phyloP scores from a whole-genome alignment of 2,329 filamentous ascomycete genomes.

The Monascus ruber region DNA sequence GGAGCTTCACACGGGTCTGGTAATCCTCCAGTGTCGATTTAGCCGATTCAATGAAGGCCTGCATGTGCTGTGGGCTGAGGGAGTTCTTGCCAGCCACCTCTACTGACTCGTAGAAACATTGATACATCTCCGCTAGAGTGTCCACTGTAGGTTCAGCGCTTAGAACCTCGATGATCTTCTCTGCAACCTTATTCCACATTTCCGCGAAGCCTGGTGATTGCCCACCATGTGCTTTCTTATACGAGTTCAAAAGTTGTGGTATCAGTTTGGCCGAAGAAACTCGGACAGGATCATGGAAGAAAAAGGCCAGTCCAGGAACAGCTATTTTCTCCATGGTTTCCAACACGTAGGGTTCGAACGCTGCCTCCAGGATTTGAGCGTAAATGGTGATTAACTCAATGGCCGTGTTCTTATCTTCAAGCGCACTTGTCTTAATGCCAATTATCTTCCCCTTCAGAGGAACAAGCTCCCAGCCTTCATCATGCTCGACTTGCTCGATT shows the following conservation, averaged over 20 bases:
- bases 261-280: slow-evolving; percentile 92
- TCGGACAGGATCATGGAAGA: slow-evolving; percentile 96
- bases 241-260: slow-evolving; percentile 82
- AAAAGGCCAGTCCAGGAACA: slow-evolving; percentile 86
- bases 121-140: slow-evolving; percentile 96
- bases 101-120: slow-evolving; percentile 97
- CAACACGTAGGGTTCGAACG: slow-evolving; percentile 82
- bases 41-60: slow-evolving; percentile 74
- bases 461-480: slow-evolving; percentile 95
- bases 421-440: slow-evolving; percentile 89
- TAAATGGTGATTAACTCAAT: slow-evolving; percentile 97
- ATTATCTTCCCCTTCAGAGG: slow-evolving; percentile 97
- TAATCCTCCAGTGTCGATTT: slow-evolving; percentile 85
- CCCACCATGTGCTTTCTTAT: slow-evolving; percentile 80
- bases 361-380: slow-evolving; percentile 83
- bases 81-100: slow-evolving; percentile 84
- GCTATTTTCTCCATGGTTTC: slow-evolving; percentile 97
- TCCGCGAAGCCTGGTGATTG: slow-evolving; percentile 67
- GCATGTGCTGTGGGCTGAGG: slow-evolving; percentile 67
- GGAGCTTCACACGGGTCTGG: slow-evolving; percentile 70
- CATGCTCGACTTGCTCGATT: slow-evolving; percentile 81
- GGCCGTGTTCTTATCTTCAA: slow-evolving; percentile 99
- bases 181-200: slow-evolving; percentile 75
- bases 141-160: slow-evolving; percentile 91
- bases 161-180: slow-evolving; percentile 86